phyloP scores from a whole-genome alignment of 345 rosid species.

The Boechera retrofracta region DNA sequence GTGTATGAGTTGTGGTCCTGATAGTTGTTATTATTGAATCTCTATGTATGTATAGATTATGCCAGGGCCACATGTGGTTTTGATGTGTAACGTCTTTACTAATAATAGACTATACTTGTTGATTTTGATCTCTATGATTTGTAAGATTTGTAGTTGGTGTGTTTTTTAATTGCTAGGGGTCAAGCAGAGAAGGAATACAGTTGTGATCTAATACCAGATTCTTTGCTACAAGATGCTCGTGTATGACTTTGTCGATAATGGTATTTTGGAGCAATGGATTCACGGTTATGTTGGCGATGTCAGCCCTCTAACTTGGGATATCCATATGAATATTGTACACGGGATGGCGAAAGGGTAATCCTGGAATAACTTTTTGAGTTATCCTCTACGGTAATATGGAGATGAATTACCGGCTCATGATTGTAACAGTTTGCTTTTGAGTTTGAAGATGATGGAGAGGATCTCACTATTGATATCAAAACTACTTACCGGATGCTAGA shows the following conservation, averaged over 20 bases:
- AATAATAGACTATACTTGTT: constrained; percentile 28
- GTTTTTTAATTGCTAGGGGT: constrained; percentile 56
- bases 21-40: constrained; percentile 9
- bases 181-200: constrained; percentile 95
- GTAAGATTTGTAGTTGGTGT: constrained; percentile 24
- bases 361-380: not conserved
- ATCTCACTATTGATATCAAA: too few species aligned
- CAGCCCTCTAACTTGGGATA: constrained; percentile 81
- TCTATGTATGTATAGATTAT: constrained; percentile 6
- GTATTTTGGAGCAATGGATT: constrained; percentile 86
- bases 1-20: constrained; percentile 3
- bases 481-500: too few species aligned
- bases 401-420: too few species aligned
- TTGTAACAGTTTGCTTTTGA: too few species aligned
- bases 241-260: constrained; percentile 83
- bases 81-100: constrained; percentile 5
- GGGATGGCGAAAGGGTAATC: constrained; percentile 82
- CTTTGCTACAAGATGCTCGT: constrained; percentile 72
- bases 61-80: constrained; percentile 29
- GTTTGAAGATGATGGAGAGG: too few species aligned
- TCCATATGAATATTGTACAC: constrained; percentile 69
- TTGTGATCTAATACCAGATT: not conserved
- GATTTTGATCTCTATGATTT: constrained; percentile 11
- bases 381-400: not conserved
- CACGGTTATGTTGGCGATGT: constrained; percentile 76